phyloP scores from a whole-genome alignment of 139 green algal species.

The Chlamydomonas sp. region DNA sequence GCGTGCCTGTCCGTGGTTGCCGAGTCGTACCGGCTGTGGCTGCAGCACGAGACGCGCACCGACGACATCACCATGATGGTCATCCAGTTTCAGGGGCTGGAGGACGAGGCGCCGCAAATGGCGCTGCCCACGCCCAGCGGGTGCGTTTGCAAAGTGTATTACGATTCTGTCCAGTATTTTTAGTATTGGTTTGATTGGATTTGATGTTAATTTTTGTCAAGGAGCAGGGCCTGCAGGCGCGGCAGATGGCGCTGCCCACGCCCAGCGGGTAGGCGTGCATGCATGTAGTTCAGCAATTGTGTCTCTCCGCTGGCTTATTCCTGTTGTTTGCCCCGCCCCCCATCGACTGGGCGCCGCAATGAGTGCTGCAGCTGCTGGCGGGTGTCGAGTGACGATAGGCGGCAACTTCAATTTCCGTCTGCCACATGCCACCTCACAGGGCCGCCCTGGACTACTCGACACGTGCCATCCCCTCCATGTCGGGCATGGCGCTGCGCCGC shows the following conservation, averaged over 20 bases:
- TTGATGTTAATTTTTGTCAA: no score
- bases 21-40: constrained; percentile 90
- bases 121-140: constrained; percentile 45
- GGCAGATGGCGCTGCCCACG: constrained; percentile 48
- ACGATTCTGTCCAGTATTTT: no score
- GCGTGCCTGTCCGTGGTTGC: constrained; percentile 79
- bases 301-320: no score
- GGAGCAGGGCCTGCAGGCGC: no score
- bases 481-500: constrained; percentile 7
- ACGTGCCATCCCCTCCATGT: constrained; percentile 23
- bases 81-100: constrained; percentile 70
- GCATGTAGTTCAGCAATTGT: neutral
- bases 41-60: constrained; percentile 90
- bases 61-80: constrained; percentile 96
- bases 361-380: no score
- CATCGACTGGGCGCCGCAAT: no score
- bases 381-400: neutral
- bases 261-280: constrained; percentile 36
- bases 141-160: constrained; percentile 21
- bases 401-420: neutral
- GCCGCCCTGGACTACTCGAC: constrained; percentile 40
- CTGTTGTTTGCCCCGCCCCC: no score
- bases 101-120: constrained; percentile 52
- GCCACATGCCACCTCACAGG: constrained; percentile 1
- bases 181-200: no score